These are phyloP conservation scores for Termitomyces bulborhizus DNA, from an alignment of 768 basidiomycete species.

Conservation along the genomic window DNA sequence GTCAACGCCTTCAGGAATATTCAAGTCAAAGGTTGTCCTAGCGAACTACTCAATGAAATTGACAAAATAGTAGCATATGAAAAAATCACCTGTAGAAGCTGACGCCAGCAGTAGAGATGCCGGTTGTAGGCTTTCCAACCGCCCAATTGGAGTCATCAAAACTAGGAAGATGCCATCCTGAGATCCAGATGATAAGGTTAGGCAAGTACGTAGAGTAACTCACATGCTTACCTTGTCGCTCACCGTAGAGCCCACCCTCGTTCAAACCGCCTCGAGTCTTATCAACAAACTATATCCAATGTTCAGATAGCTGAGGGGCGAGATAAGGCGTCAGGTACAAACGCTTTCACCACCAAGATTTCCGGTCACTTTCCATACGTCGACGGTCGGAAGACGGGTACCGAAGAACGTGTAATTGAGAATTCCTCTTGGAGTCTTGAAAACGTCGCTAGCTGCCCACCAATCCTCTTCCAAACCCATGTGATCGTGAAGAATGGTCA, in stretches of 20 bases:
- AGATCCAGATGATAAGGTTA: not conserved
- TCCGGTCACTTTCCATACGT: constrained; percentile 45
- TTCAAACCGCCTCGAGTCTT: constrained; percentile 48
- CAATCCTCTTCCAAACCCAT: constrained; percentile 47
- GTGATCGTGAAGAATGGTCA: constrained; percentile 49
- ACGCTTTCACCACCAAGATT: constrained; percentile 44
- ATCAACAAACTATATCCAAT: constrained; percentile 34
- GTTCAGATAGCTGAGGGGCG: not conserved
- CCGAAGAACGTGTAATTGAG: constrained; percentile 40
- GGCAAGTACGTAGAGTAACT: not conserved
- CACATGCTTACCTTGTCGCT: constrained; percentile 35
- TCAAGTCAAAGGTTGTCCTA: constrained; percentile 36
- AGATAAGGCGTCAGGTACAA: constrained; percentile 7
- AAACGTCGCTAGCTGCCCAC: constrained; percentile 34
- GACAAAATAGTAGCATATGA: not conserved
- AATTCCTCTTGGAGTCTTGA: constrained; percentile 45
- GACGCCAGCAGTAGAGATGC: constrained; percentile 37
- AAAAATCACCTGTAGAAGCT: constrained; percentile 34
- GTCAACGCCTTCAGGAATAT: constrained; percentile 39
- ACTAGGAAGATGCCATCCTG: constrained; percentile 54
- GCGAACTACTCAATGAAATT: not conserved
- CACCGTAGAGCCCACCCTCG: constrained; percentile 52
- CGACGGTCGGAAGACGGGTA: constrained; percentile 28
- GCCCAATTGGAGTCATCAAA: constrained; percentile 45
- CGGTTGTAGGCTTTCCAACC: constrained; percentile 32